Evolutionary conservation across 2,329 filamentous ascomycete genomes (phyloP).

Genomic region (Teratosphaeria viscida): DNA sequence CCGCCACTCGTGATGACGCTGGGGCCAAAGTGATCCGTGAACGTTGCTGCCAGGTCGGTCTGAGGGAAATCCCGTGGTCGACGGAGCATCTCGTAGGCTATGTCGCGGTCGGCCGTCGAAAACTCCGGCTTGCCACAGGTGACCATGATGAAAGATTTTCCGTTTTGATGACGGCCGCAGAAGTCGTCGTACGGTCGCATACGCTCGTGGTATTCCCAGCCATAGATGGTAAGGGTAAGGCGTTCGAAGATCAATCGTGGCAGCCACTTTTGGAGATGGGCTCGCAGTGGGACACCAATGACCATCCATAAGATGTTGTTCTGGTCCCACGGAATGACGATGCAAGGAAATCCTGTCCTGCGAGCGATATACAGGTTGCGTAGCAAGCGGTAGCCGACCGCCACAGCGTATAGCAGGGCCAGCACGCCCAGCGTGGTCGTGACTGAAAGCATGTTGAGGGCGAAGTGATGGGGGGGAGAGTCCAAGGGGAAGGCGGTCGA

Average conservation of each 20-base stretch:
- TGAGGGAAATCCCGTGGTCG: conserved; percentile 16
- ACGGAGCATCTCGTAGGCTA: conserved; percentile 12
- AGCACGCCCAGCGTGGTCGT: conserved; percentile 8
- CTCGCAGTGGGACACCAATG: conserved; percentile 11
- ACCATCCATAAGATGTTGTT: conserved; percentile 20
- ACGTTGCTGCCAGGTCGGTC: conserved; percentile 9
- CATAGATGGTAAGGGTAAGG: conserved; percentile 15
- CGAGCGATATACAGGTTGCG: conserved; percentile 15
- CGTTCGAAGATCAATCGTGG: conserved; percentile 12
- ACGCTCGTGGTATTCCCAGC: conserved; percentile 19
- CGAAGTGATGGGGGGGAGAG: not conserved
- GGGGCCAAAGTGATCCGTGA: conserved; percentile 16
- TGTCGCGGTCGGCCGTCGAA: conserved; percentile 15
- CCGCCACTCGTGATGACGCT: conserved; percentile 18
- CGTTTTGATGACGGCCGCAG: conserved; percentile 8
- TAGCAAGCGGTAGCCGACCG: conserved; percentile 13
- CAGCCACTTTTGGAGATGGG: conserved; percentile 11
- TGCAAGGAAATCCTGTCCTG: conserved; percentile 15
- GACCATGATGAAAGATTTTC: conserved; percentile 13
- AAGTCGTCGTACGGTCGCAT: conserved; percentile 8
- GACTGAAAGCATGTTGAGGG: conserved; percentile 13
- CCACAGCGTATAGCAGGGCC: conserved; percentile 8
- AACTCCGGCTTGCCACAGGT: conserved; percentile 15
- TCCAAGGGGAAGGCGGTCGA: not conserved
- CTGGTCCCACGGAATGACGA: conserved; percentile 20